These are phyloP conservation scores for Westerdykella ornata DNA, from an alignment of 2,329 filamentous ascomycete species.

Conservation along the genomic window DNA sequence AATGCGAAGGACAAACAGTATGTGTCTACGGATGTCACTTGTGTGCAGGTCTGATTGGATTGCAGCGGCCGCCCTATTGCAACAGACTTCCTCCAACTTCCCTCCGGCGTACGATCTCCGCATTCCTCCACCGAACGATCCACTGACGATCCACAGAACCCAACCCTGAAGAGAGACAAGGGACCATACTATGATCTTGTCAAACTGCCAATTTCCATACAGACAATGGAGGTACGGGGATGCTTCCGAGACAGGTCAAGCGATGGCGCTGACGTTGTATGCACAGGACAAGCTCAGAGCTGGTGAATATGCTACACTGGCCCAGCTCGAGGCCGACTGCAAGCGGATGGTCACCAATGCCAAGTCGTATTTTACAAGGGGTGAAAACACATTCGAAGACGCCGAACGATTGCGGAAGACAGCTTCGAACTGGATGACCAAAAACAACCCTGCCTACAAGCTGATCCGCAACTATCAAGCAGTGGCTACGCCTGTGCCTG, in stretches of 20 bases:
- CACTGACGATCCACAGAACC: constrained; percentile 39
- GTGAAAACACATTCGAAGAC: constrained; percentile 68
- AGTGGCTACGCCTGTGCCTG: constrained; percentile 64
- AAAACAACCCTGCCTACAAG: constrained; percentile 76
- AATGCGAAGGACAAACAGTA: constrained; percentile 77
- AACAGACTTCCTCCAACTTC: constrained; percentile 66
- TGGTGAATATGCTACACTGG: constrained; percentile 62
- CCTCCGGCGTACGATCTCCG: constrained; percentile 45
- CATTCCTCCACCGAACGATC: constrained; percentile 3
- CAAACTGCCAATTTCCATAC: constrained; percentile 70
- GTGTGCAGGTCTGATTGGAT: constrained; percentile 14
- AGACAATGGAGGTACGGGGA: constrained; percentile 60
- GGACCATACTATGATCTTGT: constrained; percentile 64
- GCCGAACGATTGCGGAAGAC: constrained; percentile 82
- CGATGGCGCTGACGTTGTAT: constrained; percentile 1
- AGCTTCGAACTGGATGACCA: constrained; percentile 80
- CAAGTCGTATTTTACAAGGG: constrained; percentile 73
- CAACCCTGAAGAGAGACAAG: constrained; percentile 49
- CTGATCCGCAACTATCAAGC: constrained; percentile 58
- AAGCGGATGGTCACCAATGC: constrained; percentile 85
- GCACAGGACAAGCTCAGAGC: constrained; percentile 57
- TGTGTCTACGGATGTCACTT: constrained; percentile 26
- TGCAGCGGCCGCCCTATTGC: constrained; percentile 62
- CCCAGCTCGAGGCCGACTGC: constrained; percentile 73
- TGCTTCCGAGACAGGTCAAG: background rate